Evolutionary conservation across 805 yeast genomes (phyloP), one percentile per base, ranked within the genome.

Genomic region (Saccharomycopsis selenospora): DNA sequence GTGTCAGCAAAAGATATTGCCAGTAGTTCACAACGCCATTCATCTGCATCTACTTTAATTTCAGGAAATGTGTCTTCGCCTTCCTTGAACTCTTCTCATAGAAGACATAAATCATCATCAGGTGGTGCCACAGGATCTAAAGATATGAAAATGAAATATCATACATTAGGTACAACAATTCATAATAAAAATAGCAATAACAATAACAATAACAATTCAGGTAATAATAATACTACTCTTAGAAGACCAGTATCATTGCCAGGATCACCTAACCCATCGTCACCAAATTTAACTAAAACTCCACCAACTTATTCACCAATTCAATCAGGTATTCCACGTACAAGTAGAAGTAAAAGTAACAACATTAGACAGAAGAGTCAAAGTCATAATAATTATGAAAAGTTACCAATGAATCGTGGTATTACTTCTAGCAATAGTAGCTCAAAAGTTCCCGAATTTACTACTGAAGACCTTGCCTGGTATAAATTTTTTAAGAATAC

Each of bases 381-480:
- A n/a, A n/a, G n/a, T n/a, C n/a, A n/a, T n/a, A n/a, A n/a, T n/a
- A n/a, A n/a, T n/a, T n/a, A n/a, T n/a, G n/a, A n/a, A n/a, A n/a
- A n/a, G n/a, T n/a, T n/a, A n/a, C n/a, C n/a, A n/a, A n/a, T n/a
- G n/a, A n/a, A n/a, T n/a, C n/a, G n/a, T n/a, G n/a, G n/a, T n/a
- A n/a, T n/a, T n/a, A n/a, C n/a, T n/a, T n/a, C n/a, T n/a, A n/a
- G n/a, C n/a, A n/a, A n/a, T n/a, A n/a, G n/a, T 20, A 14, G 38
- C 17, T 20, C 38, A 5, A 14, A 14, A 33, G 38, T 33, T 17
- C 38, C 38, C 38, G 18, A 33, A 33, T 18, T 36, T 29, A 36
- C 40, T 6, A 10, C 48, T 3, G 7, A 76, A 17, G 84, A 78
- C 56, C 55, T 66, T 29, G 73, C 75, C 3, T 78, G 82, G 82